These are phyloP conservation scores for Fennellomyces sp. DNA, from an alignment of 371 early-diverging fungal species.

Conservation along the genomic window DNA sequence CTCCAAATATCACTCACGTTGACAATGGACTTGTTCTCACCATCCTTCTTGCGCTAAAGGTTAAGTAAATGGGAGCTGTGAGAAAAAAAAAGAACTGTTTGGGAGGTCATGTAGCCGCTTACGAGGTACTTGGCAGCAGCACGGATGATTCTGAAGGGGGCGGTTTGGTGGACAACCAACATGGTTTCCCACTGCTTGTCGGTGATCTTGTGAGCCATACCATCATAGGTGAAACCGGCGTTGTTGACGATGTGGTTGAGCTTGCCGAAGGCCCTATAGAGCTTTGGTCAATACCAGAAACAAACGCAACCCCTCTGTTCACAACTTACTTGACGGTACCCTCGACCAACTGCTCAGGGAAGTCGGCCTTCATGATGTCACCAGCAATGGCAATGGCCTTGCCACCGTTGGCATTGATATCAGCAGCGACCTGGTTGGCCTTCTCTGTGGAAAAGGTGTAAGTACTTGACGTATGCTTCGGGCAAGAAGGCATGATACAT, in stretches of 20 bases:
- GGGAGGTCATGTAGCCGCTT: too few relatives aligned
- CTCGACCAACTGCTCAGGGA: conserved; percentile 62
- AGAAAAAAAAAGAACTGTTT: not conserved
- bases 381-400: conserved; percentile 66
- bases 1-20: conserved; percentile 38
- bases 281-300: not conserved
- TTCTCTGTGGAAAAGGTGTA: conserved; percentile 31
- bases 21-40: conserved; percentile 55
- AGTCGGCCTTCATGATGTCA: conserved; percentile 54
- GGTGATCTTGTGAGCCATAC: conserved; percentile 71
- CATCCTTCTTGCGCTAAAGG: conserved; percentile 48
- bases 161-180: conserved; percentile 69
- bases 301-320: not conserved
- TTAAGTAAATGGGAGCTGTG: not conserved
- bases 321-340: conserved; percentile 59
- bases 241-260: conserved; percentile 77
- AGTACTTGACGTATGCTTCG: not conserved
- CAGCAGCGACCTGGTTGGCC: conserved; percentile 62
- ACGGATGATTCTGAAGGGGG: conserved; percentile 70
- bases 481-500: conserved; percentile 1
- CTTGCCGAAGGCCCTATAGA: conserved; percentile 61
- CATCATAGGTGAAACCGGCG: conserved; percentile 72
- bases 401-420: conserved; percentile 60
- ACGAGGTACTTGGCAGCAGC: conserved; percentile 65
- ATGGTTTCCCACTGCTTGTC: conserved; percentile 74